Percentiles rank a stretch among this genome's conserved stretches.
Evolutionary conservation across 2,329 filamentous ascomycete species (phyloP).

Genomic region (Zarea fungicola): DNA sequence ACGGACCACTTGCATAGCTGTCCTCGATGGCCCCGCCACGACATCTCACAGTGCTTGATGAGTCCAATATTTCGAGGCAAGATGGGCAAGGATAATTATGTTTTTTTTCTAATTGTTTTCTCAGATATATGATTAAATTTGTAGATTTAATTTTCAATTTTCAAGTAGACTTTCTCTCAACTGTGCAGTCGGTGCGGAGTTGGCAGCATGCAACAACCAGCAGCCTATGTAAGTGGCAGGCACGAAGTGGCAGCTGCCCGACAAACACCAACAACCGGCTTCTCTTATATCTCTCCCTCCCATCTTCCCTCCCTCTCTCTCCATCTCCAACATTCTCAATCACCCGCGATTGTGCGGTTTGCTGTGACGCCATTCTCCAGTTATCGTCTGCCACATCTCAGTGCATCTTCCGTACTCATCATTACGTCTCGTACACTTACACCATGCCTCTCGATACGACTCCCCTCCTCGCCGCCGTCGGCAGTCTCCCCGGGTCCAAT

Average conservation of each 20-base stretch:
- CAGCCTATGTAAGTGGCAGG: too few species aligned
- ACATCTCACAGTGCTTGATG: not conserved
- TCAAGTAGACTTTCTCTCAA: too few species aligned
- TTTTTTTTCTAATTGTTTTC: too few species aligned
- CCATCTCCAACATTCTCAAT: not conserved
- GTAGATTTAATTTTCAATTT: too few species aligned
- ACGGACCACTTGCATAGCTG: slow-evolving; percentile 13
- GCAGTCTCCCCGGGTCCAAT: slow-evolving; percentile 27
- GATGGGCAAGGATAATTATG: too few species aligned
- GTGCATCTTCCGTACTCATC: not conserved
- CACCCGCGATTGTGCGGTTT: too few species aligned
- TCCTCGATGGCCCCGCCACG: slow-evolving; percentile 2
- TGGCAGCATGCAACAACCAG: too few species aligned
- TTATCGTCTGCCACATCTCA: slow-evolving; percentile 11
- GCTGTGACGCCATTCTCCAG: slow-evolving; percentile 1
- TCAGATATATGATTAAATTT: too few species aligned
- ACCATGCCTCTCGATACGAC: slow-evolving; percentile 27
- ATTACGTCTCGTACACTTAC: not conserved
- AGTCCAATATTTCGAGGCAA: not conserved
- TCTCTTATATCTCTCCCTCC: too few species aligned
- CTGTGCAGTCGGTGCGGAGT: too few species aligned
- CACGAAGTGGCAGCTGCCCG: too few species aligned
- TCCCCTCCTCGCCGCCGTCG: slow-evolving; percentile 28
- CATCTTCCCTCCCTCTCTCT: not conserved
- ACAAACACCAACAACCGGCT: too few species aligned